A percentile compares a stretch with the other conserved stretches of the same genome.
These are phyloP conservation scores for Talaromyces marneffei DNA, from an alignment of 2,329 filamentous ascomycete genomes.

Conservation along the genomic window DNA sequence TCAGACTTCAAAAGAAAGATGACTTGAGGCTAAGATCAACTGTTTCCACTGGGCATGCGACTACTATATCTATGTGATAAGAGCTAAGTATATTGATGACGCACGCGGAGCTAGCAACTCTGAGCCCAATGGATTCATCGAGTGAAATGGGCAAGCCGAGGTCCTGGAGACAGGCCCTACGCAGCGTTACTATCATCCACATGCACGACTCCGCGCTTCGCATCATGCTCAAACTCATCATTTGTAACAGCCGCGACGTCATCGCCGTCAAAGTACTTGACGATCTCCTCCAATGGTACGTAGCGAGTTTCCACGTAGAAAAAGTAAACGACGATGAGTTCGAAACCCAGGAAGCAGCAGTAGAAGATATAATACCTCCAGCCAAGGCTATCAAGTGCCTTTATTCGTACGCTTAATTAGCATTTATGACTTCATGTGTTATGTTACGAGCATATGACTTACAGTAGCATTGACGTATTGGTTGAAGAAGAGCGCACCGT, in stretches of 20 bases:
- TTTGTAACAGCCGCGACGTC: slow-evolving; percentile 11
- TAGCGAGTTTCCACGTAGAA: slow-evolving; percentile 31
- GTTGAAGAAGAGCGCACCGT: slow-evolving; percentile 30
- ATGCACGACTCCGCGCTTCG: slow-evolving; percentile 1
- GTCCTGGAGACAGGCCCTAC: neutral
- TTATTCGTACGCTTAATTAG: neutral
- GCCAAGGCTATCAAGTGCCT: slow-evolving; percentile 25
- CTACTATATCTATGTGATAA: no score
- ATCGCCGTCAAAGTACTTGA: slow-evolving; percentile 16
- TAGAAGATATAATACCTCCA: slow-evolving; percentile 39
- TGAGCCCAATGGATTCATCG: neutral
- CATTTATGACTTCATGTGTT: neutral
- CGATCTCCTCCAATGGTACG: slow-evolving; percentile 27
- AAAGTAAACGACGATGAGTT: slow-evolving; percentile 25
- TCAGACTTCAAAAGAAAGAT: no score
- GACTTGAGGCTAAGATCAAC: no score
- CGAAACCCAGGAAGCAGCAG: slow-evolving; percentile 19
- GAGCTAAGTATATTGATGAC: no score
- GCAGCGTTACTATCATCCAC: slow-evolving; percentile 2
- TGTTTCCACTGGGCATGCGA: no score
- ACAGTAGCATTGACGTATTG: slow-evolving; percentile 29
- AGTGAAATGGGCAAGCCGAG: neutral
- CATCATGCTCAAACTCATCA: slow-evolving; percentile 1
- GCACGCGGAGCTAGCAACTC: no score
- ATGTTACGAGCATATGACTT: neutral